Conservation (phyloP, 202 grass and related monocot species). For the Carex sylvatica region DNA sequence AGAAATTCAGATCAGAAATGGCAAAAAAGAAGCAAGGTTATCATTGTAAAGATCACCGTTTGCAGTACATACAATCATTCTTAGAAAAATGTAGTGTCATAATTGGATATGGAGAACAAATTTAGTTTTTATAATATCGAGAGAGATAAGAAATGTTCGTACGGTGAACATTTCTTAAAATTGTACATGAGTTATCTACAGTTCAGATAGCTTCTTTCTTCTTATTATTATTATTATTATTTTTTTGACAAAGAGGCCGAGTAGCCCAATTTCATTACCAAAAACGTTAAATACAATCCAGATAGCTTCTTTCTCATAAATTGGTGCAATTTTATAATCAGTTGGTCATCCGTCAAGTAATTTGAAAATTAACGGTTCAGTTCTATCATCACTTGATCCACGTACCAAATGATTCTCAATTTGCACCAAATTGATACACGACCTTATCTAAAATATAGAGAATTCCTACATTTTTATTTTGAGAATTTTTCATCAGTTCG, state of each 20-base stretch:
- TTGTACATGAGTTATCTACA: neutral
- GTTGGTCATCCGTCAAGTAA: neutral
- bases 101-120: too few species aligned
- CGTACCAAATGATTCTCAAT: neutral
- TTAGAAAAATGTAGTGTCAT: neutral
- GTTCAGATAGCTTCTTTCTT: neutral
- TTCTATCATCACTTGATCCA: neutral
- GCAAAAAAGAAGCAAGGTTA: neutral
- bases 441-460: too few species aligned
- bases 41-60: constrained; percentile 3
- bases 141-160: neutral
- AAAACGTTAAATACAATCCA: too few species aligned
- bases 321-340: neutral
- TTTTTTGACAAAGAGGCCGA: too few species aligned
- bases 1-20: neutral
- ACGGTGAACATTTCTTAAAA: neutral
- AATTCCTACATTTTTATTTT: too few species aligned
- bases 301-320: neutral
- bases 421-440: neutral
- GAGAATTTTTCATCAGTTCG: too few species aligned
- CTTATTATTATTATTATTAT: too few species aligned
- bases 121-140: too few species aligned
- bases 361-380: neutral
- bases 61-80: neutral
- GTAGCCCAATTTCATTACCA: too few species aligned